phyloP scores from a whole-genome alignment of 2,329 filamentous ascomycete genomes.

The Penicillium sp. region DNA sequence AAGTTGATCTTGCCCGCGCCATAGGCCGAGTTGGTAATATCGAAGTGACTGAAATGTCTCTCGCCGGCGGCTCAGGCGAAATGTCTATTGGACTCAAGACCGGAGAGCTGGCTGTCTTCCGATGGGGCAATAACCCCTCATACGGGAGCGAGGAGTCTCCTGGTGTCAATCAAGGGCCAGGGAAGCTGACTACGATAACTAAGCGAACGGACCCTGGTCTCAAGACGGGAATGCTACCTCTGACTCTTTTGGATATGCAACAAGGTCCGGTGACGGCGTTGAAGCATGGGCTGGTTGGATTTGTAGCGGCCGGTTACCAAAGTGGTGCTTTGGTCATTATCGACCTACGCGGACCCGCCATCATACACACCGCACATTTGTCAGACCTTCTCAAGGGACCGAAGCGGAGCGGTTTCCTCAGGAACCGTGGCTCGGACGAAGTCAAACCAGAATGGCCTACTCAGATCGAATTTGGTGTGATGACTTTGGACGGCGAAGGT shows the following conservation, averaged over 20 bases:
- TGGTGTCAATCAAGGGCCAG: constrained; percentile 58
- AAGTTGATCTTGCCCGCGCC: constrained; percentile 82
- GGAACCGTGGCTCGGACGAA: constrained; percentile 50
- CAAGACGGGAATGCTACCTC: constrained; percentile 77
- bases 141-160: constrained; percentile 62
- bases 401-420: constrained; percentile 69
- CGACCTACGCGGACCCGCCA: constrained; percentile 79
- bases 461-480: constrained; percentile 82
- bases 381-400: constrained; percentile 72
- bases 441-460: constrained; percentile 70
- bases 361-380: constrained; percentile 74
- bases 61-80: constrained; percentile 78
- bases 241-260: constrained; percentile 77
- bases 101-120: constrained; percentile 83
- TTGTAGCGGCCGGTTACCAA: constrained; percentile 83
- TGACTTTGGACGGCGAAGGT: constrained; percentile 88
- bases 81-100: constrained; percentile 74
- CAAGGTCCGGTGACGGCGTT: constrained; percentile 76
- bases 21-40: constrained; percentile 75
- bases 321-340: constrained; percentile 76
- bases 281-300: constrained; percentile 87
- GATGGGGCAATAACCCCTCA: constrained; percentile 78
- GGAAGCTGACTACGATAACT: constrained; percentile 71
- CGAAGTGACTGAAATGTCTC: constrained; percentile 72
- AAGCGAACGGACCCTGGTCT: constrained; percentile 68